Base-by-base conservation (phyloP, 2,329 filamentous ascomycete genomes). In the Capronia americana region DNA sequence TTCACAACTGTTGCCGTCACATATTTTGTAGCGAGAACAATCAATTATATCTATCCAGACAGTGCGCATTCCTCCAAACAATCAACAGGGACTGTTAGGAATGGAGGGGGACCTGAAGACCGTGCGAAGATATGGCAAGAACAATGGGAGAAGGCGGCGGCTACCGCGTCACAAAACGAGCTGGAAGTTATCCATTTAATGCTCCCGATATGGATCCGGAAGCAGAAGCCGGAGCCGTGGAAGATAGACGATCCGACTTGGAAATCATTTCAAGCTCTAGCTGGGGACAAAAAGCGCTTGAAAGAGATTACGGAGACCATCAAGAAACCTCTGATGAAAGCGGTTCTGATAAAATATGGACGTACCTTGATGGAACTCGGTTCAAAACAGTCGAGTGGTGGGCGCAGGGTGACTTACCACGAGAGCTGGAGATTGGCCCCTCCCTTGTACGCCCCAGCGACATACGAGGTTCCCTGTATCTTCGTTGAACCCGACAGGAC, bases 391-490 rank as follows among this genome's bases (percentile, higher is more conserved):
- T 28, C 28, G 4, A 20, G 30, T 11, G 53, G 53, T 23, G 8
- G 26, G 8, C 59, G 53, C 24, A 65, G 44, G 10, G 56, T 59
- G 28, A 20, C 58, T 8, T 56, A 66, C 7, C 51, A 44, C 6
- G 44, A 58, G 11, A 46, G 41, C n/a, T 61, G 70, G 41, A 64
- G 69, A 28, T 26, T 73, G 10, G 60, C 69, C 10, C 63, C 64
- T 7, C 68, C 69, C 8, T 23, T 71, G 12, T 58, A 54, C 44
- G 67, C 65, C 10, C 70, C 71, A 0, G 48, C 62, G 0, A 58
- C 65, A 1, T 73, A 73, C 46, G 69, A 71, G 57, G 65, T 71
- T 26, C 69, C 68, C 4, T 71, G 69, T 59, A 24, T 70, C 46
- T 62, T 67, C 46, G 26, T 71, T n/a, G 61, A 61, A 30, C 58